phyloP scores from a whole-genome alignment of 805 yeast species.

The Hanseniaspora taiwanica region DNA sequence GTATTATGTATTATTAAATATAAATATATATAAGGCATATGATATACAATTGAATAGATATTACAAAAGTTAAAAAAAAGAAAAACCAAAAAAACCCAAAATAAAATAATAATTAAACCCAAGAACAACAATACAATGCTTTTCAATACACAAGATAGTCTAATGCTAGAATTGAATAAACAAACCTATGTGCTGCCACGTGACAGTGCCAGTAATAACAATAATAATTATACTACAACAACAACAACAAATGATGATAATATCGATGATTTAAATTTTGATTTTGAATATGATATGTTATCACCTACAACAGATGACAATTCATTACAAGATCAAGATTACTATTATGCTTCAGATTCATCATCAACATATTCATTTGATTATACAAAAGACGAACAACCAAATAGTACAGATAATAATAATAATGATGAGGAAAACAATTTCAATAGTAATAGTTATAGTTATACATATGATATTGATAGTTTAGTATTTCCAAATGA shows the following conservation, averaged over 20 bases:
- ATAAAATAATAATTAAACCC: not conserved
- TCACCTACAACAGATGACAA: not conserved
- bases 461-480: not conserved
- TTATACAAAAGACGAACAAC: too few species aligned
- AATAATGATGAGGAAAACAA: not conserved
- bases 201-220: not conserved
- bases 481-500: not conserved
- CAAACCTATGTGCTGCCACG: too few species aligned
- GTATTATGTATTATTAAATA: too few species aligned
- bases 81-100: not conserved
- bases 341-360: too few species aligned
- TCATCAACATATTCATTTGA: too few species aligned
- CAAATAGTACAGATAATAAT: not conserved
- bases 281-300: not conserved
- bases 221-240: not conserved
- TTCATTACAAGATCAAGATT: too few species aligned
- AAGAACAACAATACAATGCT: too few species aligned
- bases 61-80: not conserved
- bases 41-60: not conserved
- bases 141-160: too few species aligned
- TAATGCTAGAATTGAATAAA: too few species aligned
- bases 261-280: not conserved
- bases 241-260: not conserved
- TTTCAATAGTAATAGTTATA: too few species aligned
- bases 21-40: too few species aligned